Conservation (phyloP, 106 monocot species). For the Dendrobium chrysotoxum region DNA sequence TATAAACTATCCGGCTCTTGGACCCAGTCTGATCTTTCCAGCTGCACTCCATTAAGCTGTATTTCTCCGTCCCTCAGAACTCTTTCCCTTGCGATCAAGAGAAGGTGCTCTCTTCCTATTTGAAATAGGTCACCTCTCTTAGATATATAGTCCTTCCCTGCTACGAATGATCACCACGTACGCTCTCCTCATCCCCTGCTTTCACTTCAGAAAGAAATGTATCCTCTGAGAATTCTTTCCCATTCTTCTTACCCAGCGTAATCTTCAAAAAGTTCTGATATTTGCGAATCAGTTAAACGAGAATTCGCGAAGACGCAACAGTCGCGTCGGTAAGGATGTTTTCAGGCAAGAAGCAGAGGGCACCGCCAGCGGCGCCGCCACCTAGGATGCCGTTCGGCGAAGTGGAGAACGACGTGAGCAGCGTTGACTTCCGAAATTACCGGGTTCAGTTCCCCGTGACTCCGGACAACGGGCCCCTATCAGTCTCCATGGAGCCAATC, state of each 20-base stretch:
- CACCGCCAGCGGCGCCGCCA: conserved; percentile 20
- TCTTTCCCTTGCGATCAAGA: neutral
- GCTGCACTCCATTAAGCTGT: neutral
- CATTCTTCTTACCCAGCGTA: too few species aligned
- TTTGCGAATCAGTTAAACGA: neutral
- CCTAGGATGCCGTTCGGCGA: conserved; percentile 36
- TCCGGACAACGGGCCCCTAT: conserved; percentile 67
- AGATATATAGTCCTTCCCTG: too few species aligned
- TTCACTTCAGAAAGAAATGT: neutral
- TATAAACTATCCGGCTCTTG: neutral
- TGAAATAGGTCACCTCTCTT: neutral
- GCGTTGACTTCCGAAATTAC: conserved; percentile 55
- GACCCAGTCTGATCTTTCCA: neutral
- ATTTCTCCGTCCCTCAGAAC: neutral
- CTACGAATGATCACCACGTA: too few species aligned
- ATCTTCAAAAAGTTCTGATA: neutral
- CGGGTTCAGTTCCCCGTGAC: conserved; percentile 65
- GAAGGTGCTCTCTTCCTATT: neutral
- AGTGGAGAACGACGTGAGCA: conserved; percentile 51
- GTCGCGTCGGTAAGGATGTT: conserved; percentile 6
- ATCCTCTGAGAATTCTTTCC: neutral
- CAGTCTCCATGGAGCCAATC: neutral
- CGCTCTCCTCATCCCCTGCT: neutral
- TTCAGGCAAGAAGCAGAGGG: neutral
- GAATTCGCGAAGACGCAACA: conserved; percentile 17